Evolutionary conservation across 2,329 filamentous ascomycete species (phyloP), one percentile per base, ranked within the genome.

Genomic region (Talaromyces sp.): DNA sequence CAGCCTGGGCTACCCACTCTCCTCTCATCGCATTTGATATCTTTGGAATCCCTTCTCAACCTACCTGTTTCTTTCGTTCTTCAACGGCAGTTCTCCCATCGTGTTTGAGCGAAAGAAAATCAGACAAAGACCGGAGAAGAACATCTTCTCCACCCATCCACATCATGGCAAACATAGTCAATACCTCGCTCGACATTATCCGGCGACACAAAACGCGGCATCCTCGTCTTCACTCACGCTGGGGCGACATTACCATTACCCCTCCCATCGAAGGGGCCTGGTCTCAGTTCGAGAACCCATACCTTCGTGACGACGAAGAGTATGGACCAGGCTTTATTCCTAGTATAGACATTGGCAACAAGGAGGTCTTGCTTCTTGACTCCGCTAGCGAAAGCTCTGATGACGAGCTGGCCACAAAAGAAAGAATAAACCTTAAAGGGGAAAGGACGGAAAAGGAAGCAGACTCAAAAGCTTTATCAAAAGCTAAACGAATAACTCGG

Each of bases 241-340:
- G 77, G 76, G 78, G 78, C 3, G 78, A 80, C 63, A 71, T 73
- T 41, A 62, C 69, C 31, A 79, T 79, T 41, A 74, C 75, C 1
- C 74, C 74, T 39, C 78, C 77, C 6, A 75, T 76, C 27, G 73
- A 75, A 41, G 76, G 76, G 3, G 75, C 77, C 45, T 79, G 77
- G 77, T 78, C 73, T 31, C 75, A 77, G 62, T 71, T 72, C 52
- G 67, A 75, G 8, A 72, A 73, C 58, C 71, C 72, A 25, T 71
- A 73, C 66, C 68, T 62, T 13, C 67, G 62, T 10, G 67, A 68
- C 6, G 68, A 62, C 13, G 67, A 66, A 17, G 22, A 60, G 3
- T 75, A 75, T 15, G 72, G 73, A 15, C 73, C 73, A 0, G 74
- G 73, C n/a, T 75, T 69, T 54, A 70, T 75, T 0, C 69, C 72